Evolutionary conservation across 192 early-diverging fungal genomes (phyloP).

Genomic region (Backusella luteola): DNA sequence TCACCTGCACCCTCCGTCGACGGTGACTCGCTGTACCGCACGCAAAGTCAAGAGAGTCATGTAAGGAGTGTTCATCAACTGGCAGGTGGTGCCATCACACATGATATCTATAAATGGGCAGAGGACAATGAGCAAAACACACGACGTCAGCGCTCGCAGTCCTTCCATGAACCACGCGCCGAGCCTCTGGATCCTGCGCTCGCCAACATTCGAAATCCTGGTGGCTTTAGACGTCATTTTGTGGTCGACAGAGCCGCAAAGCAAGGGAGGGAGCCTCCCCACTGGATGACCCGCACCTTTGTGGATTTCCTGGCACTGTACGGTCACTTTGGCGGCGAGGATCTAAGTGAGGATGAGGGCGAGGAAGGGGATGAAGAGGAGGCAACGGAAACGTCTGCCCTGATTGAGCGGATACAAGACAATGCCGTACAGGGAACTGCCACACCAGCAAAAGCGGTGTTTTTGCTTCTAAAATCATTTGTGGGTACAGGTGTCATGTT

Average conservation of each 20-base stretch:
- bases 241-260: slow-evolving; percentile 68
- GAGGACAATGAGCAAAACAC: slow-evolving; percentile 55
- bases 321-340: slow-evolving; percentile 93
- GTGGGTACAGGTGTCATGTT: slow-evolving; percentile 75
- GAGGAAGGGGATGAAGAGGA: slow-evolving; percentile 37
- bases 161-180: slow-evolving; percentile 53
- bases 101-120: slow-evolving; percentile 90
- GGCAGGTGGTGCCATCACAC: slow-evolving; percentile 75
- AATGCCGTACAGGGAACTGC: slow-evolving; percentile 55
- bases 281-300: slow-evolving; percentile 85
- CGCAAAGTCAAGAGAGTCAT: not conserved
- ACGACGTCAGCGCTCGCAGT: slow-evolving; percentile 44
- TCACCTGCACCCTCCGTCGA: slow-evolving; percentile 18
- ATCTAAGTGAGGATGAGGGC: slow-evolving; percentile 76
- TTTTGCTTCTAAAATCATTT: slow-evolving; percentile 79
- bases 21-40: not conserved
- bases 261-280: slow-evolving; percentile 70
- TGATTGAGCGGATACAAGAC: slow-evolving; percentile 38
- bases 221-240: slow-evolving; percentile 89
- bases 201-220: slow-evolving; percentile 66
- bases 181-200: slow-evolving; percentile 34
- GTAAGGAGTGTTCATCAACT: slow-evolving; percentile 39
- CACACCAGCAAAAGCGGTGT: slow-evolving; percentile 69
- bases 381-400: slow-evolving; percentile 29
- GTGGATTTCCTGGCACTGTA: slow-evolving; percentile 93